Base-by-base conservation (phyloP, 768 basidiomycete genomes). In the Lentinula boryana region DNA sequence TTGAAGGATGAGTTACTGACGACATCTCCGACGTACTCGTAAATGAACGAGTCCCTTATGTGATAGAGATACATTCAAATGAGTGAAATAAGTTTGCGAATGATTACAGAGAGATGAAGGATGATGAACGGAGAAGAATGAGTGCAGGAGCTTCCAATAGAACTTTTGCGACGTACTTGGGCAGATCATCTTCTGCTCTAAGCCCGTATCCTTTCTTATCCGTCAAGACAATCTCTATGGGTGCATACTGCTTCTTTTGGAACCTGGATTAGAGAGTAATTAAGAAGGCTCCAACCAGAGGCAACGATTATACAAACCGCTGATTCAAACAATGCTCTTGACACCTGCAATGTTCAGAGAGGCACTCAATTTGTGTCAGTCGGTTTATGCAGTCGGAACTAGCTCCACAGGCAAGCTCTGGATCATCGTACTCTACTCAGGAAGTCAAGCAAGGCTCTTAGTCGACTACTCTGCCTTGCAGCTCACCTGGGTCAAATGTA, bases 21-120 rank as follows among this genome's bases (percentile, higher is more conserved):
- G 21, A 99, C 94, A 63, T 99, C 97, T 35, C 97, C 97, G 36
- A 98, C 87, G 70, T 99, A 98, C 73, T 99, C 97, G 70, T 98
- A 98, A 60, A 99, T 90, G 74, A 99, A 94, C 0, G 83, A 66
- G 70, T 98, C 95, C 66, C 95, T 98, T 71, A 12, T 48, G 48
- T 8, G 46, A 50, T 12, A 4, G 18, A 57, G 52, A 36, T 38
- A 48, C 13, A n/a, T n/a, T 31, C 4, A 0, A n/a, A 40, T 36
- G 27, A 27, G 27, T 27, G 27, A 27, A 3, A 27, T 41, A 18
- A 56, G 5, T 16, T 33, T 10, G 18, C 18, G 4, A n/a, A 1
- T 23, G 8, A 48, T 21, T 48, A 2, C n/a, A 38, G 21, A 23
- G 18, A 48, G 46, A n/a, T 31, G 32, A 54, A 40, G 53, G 51